Evolutionary conservation across 2,329 filamentous ascomycete species (phyloP).

Genomic region (Fusarium nodosum): DNA sequence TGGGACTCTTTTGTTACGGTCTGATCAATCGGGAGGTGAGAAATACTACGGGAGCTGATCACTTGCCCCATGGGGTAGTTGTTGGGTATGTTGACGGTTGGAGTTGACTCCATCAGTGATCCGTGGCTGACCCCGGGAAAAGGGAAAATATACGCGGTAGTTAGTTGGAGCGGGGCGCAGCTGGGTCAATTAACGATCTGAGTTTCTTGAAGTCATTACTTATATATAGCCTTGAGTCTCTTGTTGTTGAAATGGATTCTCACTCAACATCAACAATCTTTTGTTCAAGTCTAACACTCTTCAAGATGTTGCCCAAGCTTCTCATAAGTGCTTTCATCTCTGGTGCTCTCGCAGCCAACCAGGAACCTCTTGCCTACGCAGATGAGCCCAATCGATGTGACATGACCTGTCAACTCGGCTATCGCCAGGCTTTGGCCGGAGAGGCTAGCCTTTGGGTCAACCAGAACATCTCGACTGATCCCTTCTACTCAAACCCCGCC

Average conservation of each 20-base stretch:
- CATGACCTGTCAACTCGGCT: slow-evolving; percentile 9
- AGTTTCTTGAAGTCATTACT: background rate
- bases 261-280: background rate
- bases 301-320: slow-evolving; percentile 4
- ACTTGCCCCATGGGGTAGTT: background rate
- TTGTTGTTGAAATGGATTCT: background rate
- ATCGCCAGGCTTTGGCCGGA: background rate
- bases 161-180: background rate
- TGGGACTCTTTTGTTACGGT: background rate
- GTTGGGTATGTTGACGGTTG: background rate
- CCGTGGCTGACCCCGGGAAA: background rate
- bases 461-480: background rate
- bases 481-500: slow-evolving; percentile 19
- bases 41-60: background rate
- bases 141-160: background rate
- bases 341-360: background rate
- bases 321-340: background rate
- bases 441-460: slow-evolving; percentile 22
- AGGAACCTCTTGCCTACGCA: slow-evolving; percentile 1
- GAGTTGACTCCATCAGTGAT: background rate
- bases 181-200: background rate
- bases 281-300: background rate
- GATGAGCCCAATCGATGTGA: slow-evolving; percentile 22
- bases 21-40: background rate
- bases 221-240: background rate